phyloP scores from a whole-genome alignment of 1,139 yeast species.

The Kazachstania sp. region DNA sequence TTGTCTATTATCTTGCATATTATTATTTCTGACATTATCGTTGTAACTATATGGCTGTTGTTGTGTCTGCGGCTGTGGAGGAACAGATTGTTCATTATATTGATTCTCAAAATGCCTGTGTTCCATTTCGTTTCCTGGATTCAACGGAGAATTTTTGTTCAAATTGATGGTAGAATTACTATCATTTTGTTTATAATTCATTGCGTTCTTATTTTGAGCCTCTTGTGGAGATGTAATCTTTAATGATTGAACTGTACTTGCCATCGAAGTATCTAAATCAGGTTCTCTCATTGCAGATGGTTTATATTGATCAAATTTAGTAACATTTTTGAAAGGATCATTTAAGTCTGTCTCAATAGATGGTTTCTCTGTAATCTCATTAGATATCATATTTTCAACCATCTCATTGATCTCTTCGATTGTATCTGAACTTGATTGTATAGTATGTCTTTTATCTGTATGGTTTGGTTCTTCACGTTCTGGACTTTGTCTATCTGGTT shows the following conservation, averaged over 20 bases:
- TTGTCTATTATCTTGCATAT: too few relatives aligned
- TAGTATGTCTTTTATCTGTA: constrained; percentile 7
- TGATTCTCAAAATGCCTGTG: too few relatives aligned
- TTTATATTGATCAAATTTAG: constrained; percentile 26
- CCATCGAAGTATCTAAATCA: constrained; percentile 13
- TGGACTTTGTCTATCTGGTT: too few relatives aligned
- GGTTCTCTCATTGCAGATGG: constrained; percentile 10
- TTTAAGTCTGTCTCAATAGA: constrained; percentile 9
- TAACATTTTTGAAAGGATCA: constrained; percentile 21
- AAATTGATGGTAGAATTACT: neutral
- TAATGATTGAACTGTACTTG: constrained; percentile 19
- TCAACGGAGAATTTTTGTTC: neutral
- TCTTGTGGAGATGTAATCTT: constrained; percentile 11
- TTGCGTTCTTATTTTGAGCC: neutral
- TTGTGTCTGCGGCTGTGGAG: neutral
- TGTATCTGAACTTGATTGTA: constrained; percentile 13
- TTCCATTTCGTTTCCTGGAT: too few relatives aligned
- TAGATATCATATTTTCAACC: constrained; percentile 32
- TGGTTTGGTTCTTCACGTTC: neutral
- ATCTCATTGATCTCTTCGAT: constrained; percentile 26
- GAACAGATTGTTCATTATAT: too few relatives aligned
- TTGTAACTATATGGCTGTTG: neutral
- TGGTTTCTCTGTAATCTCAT: constrained; percentile 12
- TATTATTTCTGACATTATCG: too few relatives aligned
- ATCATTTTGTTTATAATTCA: neutral